Percentiles rank a stretch among this genome's conserved stretches.
Conservation (phyloP, 331 rosid genomes). For the Quercus tomentella region DNA sequence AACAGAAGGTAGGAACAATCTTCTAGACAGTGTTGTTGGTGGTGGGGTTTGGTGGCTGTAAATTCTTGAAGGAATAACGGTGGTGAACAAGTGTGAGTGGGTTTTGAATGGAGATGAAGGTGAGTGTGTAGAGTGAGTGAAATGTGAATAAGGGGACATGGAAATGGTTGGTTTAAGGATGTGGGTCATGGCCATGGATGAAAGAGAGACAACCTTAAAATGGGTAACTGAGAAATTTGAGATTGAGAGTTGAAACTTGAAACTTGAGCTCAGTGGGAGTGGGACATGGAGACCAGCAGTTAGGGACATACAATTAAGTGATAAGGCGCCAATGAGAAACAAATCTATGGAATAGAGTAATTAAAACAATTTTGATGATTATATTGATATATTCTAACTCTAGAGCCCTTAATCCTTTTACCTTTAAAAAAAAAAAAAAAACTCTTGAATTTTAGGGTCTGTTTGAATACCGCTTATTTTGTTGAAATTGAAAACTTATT, state of each 20-base stretch:
- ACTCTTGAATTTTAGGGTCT: no score
- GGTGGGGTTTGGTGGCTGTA: conserved; percentile 8
- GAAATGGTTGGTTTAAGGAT: conserved; percentile 29
- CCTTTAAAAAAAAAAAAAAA: no score
- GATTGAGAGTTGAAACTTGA: neutral
- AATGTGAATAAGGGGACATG: conserved; percentile 15
- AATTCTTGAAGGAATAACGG: conserved; percentile 21
- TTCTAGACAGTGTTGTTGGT: conserved; percentile 43
- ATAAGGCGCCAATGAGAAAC: conserved; percentile 29
- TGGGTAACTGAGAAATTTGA: neutral
- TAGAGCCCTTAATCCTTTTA: no score
- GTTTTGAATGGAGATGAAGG: conserved; percentile 29
- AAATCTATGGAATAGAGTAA: neutral
- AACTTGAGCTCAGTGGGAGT: no score
- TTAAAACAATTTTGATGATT: no score
- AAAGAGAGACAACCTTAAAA: conserved; percentile 1
- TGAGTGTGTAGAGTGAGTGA: conserved; percentile 1
- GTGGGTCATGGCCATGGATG: conserved; percentile 39
- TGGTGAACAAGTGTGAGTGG: conserved; percentile 23
- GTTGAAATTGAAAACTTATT: no score
- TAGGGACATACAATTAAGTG: neutral
- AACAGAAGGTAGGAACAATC: conserved; percentile 67
- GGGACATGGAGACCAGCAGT: neutral
- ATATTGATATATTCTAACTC: no score
- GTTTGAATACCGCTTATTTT: no score